phyloP scores from a whole-genome alignment of 1,284 basidiomycete genomes.

The Boletus subluridellus region DNA sequence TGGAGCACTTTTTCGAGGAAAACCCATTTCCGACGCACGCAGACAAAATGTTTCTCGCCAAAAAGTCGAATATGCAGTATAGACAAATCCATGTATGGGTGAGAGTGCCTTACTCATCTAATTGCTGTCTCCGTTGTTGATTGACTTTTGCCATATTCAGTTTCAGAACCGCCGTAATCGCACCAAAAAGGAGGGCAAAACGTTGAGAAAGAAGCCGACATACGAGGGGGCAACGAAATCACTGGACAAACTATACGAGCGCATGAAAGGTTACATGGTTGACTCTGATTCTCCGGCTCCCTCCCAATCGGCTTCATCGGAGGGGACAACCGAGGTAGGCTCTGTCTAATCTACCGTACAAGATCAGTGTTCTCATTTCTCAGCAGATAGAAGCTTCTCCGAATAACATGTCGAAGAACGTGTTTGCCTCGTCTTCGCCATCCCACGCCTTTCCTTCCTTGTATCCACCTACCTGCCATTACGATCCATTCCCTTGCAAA shows the following conservation, averaged over 20 bases:
- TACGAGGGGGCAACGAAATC: background rate
- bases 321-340: background rate
- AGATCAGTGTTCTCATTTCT: background rate
- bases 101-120: constrained; percentile 1
- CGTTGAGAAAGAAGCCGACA: background rate
- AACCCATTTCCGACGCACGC: constrained; percentile 50
- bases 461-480: constrained; percentile 18
- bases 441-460: constrained; percentile 19
- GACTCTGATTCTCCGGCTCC: background rate
- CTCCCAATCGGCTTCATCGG: rapidly evolving
- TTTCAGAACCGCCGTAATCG: constrained; percentile 27
- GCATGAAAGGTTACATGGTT: background rate
- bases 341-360: background rate
- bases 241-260: background rate
- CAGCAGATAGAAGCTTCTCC: background rate
- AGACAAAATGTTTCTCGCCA: constrained; percentile 44
- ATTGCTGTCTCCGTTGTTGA: background rate
- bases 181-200: constrained; percentile 9
- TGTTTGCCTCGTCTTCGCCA: constrained; percentile 9
- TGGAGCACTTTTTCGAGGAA: constrained; percentile 49
- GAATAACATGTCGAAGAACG: background rate
- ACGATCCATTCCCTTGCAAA: constrained; percentile 27
- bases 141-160: background rate
- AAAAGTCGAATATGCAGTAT: constrained; percentile 45
- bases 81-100: constrained; percentile 63